Conservation (phyloP, 441 rosid species). For the Mallotus japonicus region DNA sequence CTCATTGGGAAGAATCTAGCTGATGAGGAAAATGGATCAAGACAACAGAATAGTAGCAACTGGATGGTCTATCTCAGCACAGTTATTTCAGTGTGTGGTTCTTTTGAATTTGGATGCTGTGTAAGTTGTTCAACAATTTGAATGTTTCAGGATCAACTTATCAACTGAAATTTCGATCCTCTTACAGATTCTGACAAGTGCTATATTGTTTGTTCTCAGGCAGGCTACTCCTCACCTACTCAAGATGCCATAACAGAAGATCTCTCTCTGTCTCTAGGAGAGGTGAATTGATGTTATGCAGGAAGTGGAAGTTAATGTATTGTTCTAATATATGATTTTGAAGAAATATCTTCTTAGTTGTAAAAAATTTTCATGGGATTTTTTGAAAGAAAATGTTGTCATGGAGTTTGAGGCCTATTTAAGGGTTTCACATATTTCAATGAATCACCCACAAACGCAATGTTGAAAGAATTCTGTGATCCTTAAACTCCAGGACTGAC, state of each 20-base stretch:
- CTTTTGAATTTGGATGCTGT: constrained; percentile 84
- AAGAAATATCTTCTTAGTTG: not conserved
- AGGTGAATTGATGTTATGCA: constrained; percentile 37
- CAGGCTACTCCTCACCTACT: constrained; percentile 86
- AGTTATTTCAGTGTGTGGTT: constrained; percentile 80
- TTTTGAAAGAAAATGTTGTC: no score
- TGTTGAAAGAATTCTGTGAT: not conserved
- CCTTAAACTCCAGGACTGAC: not conserved
- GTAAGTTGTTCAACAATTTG: constrained; percentile 41
- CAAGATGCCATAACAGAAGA: constrained; percentile 72
- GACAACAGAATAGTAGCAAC: constrained; percentile 17
- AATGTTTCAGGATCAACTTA: not conserved
- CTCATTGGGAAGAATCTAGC: constrained; percentile 37
- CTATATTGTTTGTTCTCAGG: constrained; percentile 42
- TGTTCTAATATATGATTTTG: not conserved
- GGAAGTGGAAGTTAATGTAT: not conserved
- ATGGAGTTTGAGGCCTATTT: not conserved
- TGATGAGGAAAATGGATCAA: constrained; percentile 21
- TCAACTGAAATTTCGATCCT: not conserved
- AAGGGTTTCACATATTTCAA: not conserved
- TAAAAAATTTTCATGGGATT: not conserved
- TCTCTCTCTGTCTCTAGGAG: constrained; percentile 59
- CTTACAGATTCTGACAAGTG: not conserved
- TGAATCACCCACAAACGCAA: not conserved
- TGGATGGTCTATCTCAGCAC: constrained; percentile 87